Percentiles rank a stretch among this genome's conserved stretches.
Conservation (phyloP, 1,139 yeast genomes). For the Candida sp. region DNA sequence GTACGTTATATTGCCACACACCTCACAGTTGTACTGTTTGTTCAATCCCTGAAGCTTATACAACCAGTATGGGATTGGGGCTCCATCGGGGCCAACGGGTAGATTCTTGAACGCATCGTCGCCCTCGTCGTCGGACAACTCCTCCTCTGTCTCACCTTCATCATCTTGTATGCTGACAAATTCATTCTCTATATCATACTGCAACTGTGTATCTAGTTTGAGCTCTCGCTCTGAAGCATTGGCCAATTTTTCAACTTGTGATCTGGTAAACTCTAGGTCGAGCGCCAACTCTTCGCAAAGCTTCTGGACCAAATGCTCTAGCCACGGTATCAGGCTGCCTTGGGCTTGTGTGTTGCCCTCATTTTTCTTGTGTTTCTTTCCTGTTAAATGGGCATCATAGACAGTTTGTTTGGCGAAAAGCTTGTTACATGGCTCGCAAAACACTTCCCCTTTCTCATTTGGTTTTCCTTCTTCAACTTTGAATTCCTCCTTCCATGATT, state of each 20-base stretch:
- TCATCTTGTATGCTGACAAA: slow-evolving; percentile 33
- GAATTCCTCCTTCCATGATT: slow-evolving; percentile 35
- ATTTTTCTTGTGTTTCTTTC: slow-evolving; percentile 77
- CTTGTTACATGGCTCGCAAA: slow-evolving; percentile 70
- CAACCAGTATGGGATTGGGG: slow-evolving; percentile 93
- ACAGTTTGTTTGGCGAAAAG: slow-evolving; percentile 68
- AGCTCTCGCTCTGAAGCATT: slow-evolving; percentile 80
- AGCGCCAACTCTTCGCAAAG: slow-evolving; percentile 38
- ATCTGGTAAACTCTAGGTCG: slow-evolving; percentile 52
- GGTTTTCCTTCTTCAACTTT: slow-evolving; percentile 20
- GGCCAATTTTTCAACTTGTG: slow-evolving; percentile 66
- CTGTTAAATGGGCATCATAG: slow-evolving; percentile 68
- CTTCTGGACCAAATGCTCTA: slow-evolving; percentile 37
- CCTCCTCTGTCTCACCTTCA: slow-evolving; percentile 22
- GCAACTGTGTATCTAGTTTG: slow-evolving; percentile 46
- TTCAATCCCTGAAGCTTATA: slow-evolving; percentile 90
- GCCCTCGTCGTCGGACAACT: slow-evolving; percentile 22
- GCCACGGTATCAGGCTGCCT: slow-evolving; percentile 9
- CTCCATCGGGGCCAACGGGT: slow-evolving; percentile 89
- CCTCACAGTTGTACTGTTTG: slow-evolving; percentile 75
- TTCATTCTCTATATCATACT: slow-evolving; percentile 15
- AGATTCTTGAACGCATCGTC: slow-evolving; percentile 46
- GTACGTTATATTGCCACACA: slow-evolving; percentile 80
- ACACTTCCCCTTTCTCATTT: slow-evolving; percentile 42
- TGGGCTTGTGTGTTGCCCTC: slow-evolving; percentile 10